Conservation (phyloP, 2,329 filamentous ascomycete species). For the Hypomyces perniciosus region DNA sequence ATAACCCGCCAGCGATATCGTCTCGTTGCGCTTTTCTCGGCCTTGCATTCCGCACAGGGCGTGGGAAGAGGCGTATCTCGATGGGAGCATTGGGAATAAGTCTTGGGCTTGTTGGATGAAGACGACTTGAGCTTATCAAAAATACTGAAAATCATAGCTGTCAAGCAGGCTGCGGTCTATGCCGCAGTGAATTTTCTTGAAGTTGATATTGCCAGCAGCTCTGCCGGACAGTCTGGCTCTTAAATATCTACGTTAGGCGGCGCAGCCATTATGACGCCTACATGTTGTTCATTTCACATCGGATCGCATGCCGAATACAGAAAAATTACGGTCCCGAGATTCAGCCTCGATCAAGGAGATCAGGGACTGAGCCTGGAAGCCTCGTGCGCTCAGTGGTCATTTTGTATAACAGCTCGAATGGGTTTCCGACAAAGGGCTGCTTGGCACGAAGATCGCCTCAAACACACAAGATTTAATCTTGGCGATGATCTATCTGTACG, state of each 20-base stretch:
- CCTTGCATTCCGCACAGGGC: constrained; percentile 26
- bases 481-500: not conserved
- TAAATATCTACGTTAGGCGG: no score
- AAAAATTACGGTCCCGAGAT: no score
- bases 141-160: not conserved
- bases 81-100: constrained; percentile 16
- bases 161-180: no score
- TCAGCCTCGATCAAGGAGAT: no score
- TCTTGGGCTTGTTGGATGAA: not conserved
- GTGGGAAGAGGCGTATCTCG: constrained; percentile 12
- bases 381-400: not conserved
- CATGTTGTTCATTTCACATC: no score
- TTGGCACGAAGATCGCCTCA: no score
- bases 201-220: no score
- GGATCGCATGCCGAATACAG: no score
- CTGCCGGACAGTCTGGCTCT: no score
- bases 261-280: no score
- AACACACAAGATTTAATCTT: not conserved
- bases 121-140: not conserved
- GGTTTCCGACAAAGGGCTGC: no score
- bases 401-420: not conserved
- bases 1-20: constrained; percentile 54
- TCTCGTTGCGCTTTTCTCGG: constrained; percentile 27
- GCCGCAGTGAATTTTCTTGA: no score
- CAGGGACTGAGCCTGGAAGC: not conserved